Evolutionary conservation across 2,329 filamentous ascomycete species (phyloP).

Genomic region (Botryosphaeria dothidea): DNA sequence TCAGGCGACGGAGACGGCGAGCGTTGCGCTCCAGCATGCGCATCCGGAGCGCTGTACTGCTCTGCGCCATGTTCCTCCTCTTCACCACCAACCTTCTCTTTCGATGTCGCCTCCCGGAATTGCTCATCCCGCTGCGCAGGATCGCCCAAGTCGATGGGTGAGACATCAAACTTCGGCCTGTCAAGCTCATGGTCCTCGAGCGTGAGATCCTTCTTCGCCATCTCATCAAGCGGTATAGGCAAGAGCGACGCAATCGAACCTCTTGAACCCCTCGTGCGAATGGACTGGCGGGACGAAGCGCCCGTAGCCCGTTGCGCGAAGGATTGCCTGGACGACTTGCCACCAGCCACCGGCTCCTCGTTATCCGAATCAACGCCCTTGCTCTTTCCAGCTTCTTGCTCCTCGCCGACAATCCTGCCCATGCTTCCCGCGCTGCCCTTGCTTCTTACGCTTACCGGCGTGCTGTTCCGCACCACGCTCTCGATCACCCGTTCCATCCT

Average conservation of each 20-base stretch:
- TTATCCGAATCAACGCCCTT: background rate
- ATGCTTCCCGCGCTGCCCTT: conserved; percentile 9
- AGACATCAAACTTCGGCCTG: conserved; percentile 1
- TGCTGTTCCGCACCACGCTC: conserved; percentile 17
- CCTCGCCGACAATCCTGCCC: background rate
- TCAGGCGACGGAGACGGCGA: background rate
- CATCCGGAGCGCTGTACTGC: background rate
- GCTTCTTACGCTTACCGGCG: conserved; percentile 7
- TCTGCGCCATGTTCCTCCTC: background rate
- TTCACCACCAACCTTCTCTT: background rate
- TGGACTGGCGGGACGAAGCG: background rate
- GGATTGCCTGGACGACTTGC: conserved; percentile 2
- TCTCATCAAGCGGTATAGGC: conserved; percentile 13
- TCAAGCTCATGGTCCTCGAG: conserved; percentile 11
- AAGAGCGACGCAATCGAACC: conserved; percentile 12
- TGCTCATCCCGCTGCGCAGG: background rate
- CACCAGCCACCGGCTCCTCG: background rate
- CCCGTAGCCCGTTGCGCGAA: conserved; percentile 4
- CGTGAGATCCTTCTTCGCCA: conserved; percentile 13
- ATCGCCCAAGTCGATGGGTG: background rate
- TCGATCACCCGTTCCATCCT: conserved; percentile 15
- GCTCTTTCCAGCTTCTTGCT: background rate
- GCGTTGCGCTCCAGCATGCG: background rate
- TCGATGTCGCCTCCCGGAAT: background rate
- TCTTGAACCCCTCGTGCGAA: conserved; percentile 7